Percentiles rank a stretch among this genome's conserved stretches.
Evolutionary conservation across 106 monocot species (phyloP).

Genomic region (Dendrobium huoshanense): DNA sequence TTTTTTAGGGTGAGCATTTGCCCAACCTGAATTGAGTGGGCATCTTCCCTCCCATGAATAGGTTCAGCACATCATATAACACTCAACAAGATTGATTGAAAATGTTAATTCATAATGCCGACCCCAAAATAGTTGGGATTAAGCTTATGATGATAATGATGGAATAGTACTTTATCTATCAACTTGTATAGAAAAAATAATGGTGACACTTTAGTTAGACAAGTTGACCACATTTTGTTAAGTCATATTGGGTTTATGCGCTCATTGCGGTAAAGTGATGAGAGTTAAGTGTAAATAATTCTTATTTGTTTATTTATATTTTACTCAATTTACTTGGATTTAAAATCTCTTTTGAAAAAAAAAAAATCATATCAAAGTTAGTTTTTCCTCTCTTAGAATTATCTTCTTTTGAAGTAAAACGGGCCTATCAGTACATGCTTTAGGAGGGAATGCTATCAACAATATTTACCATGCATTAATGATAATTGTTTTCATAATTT

Average conservation of each 20-base stretch:
- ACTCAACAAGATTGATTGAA: neutral
- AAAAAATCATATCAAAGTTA: neutral
- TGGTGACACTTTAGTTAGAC: neutral
- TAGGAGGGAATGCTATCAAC: neutral
- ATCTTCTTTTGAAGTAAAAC: no score
- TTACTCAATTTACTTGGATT: neutral
- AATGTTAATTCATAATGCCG: neutral
- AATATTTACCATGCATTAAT: neutral
- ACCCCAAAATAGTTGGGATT: neutral
- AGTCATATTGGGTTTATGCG: neutral
- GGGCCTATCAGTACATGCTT: no score
- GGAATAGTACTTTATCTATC: neutral
- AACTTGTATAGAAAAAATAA: neutral
- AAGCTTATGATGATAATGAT: neutral
- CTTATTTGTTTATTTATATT: neutral
- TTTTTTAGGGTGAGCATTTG: no score
- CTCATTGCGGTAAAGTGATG: neutral
- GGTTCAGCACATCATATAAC: neutral
- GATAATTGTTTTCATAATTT: neutral
- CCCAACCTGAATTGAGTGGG: no score
- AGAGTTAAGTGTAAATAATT: neutral
- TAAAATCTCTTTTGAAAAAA: neutral
- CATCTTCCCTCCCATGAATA: neutral
- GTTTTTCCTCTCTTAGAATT: neutral
- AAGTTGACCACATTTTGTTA: neutral